Conservation (phyloP, 768 basidiomycete genomes). For the Suillus weaverae region DNA sequence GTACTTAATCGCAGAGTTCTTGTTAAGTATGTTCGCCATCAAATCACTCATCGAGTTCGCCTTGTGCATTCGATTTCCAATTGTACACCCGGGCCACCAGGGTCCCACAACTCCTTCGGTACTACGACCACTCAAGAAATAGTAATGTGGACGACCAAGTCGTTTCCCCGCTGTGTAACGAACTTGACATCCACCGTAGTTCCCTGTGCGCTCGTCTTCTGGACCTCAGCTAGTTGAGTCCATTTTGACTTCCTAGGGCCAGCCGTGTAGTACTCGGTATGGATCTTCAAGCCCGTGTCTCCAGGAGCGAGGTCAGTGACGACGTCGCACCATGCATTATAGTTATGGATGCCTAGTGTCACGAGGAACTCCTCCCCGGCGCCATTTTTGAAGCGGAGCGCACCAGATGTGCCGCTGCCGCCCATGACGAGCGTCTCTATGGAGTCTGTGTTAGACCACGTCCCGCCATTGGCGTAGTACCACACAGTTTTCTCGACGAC, state of each 20-base stretch:
- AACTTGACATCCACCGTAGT: neutral
- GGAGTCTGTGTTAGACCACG: conserved; percentile 28
- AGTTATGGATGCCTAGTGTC: conserved; percentile 40
- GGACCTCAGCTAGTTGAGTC: neutral
- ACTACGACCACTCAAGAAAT: neutral
- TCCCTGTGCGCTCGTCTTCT: neutral
- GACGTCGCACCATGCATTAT: conserved; percentile 40
- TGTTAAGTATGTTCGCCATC: neutral
- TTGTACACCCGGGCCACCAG: neutral
- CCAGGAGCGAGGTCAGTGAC: conserved; percentile 29
- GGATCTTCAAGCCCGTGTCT: conserved; percentile 27
- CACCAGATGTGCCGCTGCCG: conserved; percentile 42
- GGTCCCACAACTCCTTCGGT: neutral
- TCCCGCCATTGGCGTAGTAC: conserved; percentile 18
- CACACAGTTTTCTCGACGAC: neutral
- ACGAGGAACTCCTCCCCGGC: conserved; percentile 34
- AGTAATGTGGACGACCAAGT: neutral
- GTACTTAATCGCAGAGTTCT: neutral
- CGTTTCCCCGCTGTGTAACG: neutral
- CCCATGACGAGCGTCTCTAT: conserved; percentile 32
- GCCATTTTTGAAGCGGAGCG: conserved; percentile 32
- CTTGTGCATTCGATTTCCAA: neutral
- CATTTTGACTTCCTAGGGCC: neutral
- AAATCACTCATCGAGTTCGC: neutral
- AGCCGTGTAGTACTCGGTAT: conserved; percentile 29